A percentile compares a stretch with the other conserved stretches of the same genome.
Conservation (phyloP, 306 rosid genomes). For the Quercus aquifolioides region DNA sequence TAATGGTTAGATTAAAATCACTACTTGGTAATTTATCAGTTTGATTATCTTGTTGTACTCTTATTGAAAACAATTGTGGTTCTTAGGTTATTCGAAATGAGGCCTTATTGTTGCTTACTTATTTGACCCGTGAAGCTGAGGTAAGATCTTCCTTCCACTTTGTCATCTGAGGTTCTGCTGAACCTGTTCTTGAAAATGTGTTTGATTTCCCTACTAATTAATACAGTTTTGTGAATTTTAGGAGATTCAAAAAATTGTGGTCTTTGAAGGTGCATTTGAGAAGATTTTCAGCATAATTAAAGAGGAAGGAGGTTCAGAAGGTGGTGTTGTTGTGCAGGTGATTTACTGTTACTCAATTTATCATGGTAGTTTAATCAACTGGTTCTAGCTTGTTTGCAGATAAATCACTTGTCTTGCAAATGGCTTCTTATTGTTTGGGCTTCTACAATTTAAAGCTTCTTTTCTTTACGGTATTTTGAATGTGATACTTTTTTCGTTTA, state of each 20-base stretch:
- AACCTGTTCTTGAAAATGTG: background rate
- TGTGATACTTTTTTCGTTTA: too few species aligned
- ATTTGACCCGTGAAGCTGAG: conserved; percentile 95
- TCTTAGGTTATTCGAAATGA: conserved; percentile 89
- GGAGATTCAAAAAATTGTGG: conserved; percentile 98
- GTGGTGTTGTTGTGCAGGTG: conserved; percentile 99
- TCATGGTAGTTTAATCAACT: conserved; percentile 9
- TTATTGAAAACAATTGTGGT: conserved; percentile 13
- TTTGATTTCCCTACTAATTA: conserved; percentile 6
- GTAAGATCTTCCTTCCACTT: conserved; percentile 39
- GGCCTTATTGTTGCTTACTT: conserved; percentile 86
- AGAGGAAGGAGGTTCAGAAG: conserved; percentile 96
- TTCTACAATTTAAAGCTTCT: conserved; percentile 7
- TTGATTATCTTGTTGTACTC: background rate
- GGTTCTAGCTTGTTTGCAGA: conserved; percentile 3
- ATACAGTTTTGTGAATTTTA: conserved; percentile 38
- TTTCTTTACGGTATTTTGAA: background rate
- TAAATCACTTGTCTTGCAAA: background rate
- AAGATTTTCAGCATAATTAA: conserved; percentile 84
- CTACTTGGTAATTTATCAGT: too few species aligned
- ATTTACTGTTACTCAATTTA: conserved; percentile 16
- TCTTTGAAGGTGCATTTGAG: conserved; percentile 96
- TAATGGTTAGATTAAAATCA: too few species aligned
- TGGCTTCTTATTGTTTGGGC: background rate
- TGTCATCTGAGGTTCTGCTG: background rate